Evolutionary conservation across 768 basidiomycete genomes (phyloP).

Genomic region (Polyporus arcularius): DNA sequence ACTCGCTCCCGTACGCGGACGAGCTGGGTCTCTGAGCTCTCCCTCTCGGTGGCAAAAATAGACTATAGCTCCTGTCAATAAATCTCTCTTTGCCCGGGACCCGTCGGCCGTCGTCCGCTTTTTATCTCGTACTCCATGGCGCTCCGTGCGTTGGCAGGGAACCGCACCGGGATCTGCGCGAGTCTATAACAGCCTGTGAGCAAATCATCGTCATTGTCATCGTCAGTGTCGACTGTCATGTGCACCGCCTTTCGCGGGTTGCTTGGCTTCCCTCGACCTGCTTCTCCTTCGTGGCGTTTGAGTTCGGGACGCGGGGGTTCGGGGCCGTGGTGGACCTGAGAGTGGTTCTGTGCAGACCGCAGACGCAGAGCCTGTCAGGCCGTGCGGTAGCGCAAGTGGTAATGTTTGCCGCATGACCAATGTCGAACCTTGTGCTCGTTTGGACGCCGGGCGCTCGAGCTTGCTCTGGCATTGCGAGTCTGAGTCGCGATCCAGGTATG

Average conservation of each 20-base stretch:
- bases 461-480: neutral
- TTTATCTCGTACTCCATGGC: neutral
- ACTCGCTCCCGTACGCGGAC: conserved; percentile 78
- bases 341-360: too few relatives aligned
- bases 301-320: neutral
- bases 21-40: conserved; percentile 70
- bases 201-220: too few relatives aligned
- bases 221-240: neutral
- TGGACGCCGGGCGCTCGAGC: neutral
- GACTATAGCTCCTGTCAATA: conserved; percentile 5
- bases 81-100: neutral
- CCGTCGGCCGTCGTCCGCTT: neutral
- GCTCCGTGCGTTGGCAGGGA: neutral
- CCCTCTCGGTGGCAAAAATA: neutral
- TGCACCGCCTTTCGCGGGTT: neutral
- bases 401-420: neutral
- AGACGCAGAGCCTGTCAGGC: neutral
- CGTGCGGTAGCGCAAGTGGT: neutral
- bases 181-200: neutral
- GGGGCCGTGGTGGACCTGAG: neutral
- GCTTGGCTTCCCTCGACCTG: neutral
- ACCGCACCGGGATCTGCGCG: neutral
- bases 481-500: too few relatives aligned
- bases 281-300: conserved; percentile 1
- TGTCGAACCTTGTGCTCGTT: neutral